Conservation (phyloP, 2,329 filamentous ascomycete genomes). For the Aureobasidium pullulans region DNA sequence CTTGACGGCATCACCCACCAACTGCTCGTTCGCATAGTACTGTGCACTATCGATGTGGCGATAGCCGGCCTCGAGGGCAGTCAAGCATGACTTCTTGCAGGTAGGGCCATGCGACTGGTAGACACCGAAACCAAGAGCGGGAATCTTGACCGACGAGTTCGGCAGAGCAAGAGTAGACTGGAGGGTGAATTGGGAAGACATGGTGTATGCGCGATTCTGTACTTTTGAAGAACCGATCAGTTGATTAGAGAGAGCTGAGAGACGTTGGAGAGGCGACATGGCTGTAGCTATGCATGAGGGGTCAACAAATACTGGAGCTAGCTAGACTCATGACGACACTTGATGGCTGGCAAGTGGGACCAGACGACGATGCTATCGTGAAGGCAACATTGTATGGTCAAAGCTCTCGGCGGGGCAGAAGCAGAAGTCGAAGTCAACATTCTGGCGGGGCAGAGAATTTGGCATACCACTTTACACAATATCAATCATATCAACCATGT, state of each 20-base stretch:
- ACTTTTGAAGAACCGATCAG: not conserved
- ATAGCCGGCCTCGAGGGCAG: conserved; percentile 52
- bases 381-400: not conserved
- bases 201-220: conserved; percentile 10
- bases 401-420: not conserved
- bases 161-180: conserved; percentile 44
- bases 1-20: conserved; percentile 58
- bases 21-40: conserved; percentile 61
- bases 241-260: conserved; percentile 1
- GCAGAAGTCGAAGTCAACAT: not conserved
- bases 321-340: conserved; percentile 5
- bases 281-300: not conserved
- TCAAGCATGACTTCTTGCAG: conserved; percentile 52
- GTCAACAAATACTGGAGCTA: conserved; percentile 11
- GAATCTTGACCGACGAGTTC: conserved; percentile 48
- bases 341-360: not conserved
- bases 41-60: conserved; percentile 62
- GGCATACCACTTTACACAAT: not conserved
- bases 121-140: conserved; percentile 64
- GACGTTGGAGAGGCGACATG: conserved; percentile 8
- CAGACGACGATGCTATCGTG: not conserved
- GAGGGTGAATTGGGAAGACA: conserved; percentile 34
- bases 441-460: not conserved
- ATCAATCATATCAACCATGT: conserved; percentile 29
- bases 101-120: conserved; percentile 50